These are phyloP conservation scores for Asclepias syriaca DNA, from an alignment of 257 asterid genomes.

Conservation along the genomic window DNA sequence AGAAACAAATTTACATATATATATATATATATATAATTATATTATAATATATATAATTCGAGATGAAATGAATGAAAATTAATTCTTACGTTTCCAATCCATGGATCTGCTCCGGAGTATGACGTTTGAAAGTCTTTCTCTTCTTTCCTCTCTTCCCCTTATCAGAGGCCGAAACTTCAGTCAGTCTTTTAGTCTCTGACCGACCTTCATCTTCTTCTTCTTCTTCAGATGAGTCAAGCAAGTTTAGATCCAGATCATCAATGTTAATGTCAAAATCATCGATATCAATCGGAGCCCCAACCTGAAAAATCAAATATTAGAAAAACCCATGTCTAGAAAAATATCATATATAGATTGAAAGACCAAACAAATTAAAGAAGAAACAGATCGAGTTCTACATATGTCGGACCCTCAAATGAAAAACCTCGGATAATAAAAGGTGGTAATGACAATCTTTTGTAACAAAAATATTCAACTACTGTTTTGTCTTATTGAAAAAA, in stretches of 20 bases:
- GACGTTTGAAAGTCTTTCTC: background rate
- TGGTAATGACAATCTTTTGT: background rate
- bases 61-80: background rate
- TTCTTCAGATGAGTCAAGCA: background rate
- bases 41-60: no score
- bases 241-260: background rate
- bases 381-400: background rate
- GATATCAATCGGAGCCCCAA: no score
- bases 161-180: background rate
- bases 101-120: background rate
- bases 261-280: background rate
- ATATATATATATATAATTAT: no score
- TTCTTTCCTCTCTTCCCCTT: background rate
- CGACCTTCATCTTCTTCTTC: background rate
- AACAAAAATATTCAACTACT: background rate
- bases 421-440: background rate
- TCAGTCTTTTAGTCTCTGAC: background rate
- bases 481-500: background rate
- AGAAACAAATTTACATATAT: background rate
- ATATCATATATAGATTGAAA: no score
- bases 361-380: no score
- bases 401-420: background rate
- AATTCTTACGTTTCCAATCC: background rate
- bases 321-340: no score
- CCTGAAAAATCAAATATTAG: background rate